Base-by-base conservation (phyloP, 805 yeast species). In the Teunomyces stri region DNA sequence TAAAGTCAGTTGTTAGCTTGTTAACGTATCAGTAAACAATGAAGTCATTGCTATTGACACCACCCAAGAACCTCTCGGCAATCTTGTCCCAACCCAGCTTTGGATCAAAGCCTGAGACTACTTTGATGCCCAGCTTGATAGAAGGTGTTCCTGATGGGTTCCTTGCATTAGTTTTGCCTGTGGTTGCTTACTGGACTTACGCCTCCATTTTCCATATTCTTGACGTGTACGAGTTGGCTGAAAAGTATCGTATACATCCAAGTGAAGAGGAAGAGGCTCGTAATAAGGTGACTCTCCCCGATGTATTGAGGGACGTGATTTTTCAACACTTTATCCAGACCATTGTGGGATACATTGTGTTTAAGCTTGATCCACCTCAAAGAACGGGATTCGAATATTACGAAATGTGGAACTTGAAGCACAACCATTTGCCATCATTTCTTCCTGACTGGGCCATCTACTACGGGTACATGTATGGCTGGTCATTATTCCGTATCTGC, bases 231-330 rank as follows among this genome's bases (percentile, higher is more conserved):
- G 80, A 88, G 60, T 70, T 89, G 53, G 89, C 91, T 38, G 96
- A 88, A 59, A 72, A 78, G 61, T 89, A 88, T 69, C 77, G 98
- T 55, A 89, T 94, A 44, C 99, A 94, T 65, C 91, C 98, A 16
- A 83, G 91, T 33, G 95, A 86, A 56, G 98, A 92, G 63, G 89
- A 89, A 47, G 58, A 74, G 28, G 62, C 78, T 43, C 79, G 94
- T 54, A 94, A 94, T 65, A 87, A 81, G 60, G 97, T 89, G 5
- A 61, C 87, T 0, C 67, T 82, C 46, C 44, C 58, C 4, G 87
- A 85, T 40, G 98, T 94, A 9, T 58, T 94, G 13, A 71, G 79
- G 50, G 97, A 91, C 54, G 99, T 94, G 40, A 57, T 89, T 5
- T 55, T 87, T 28, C 98, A 94, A 72, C 99, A 94, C 64, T 50